Base-by-base conservation (phyloP, 352 stramenopile genomes). In the Globisporangium carolinianum region DNA sequence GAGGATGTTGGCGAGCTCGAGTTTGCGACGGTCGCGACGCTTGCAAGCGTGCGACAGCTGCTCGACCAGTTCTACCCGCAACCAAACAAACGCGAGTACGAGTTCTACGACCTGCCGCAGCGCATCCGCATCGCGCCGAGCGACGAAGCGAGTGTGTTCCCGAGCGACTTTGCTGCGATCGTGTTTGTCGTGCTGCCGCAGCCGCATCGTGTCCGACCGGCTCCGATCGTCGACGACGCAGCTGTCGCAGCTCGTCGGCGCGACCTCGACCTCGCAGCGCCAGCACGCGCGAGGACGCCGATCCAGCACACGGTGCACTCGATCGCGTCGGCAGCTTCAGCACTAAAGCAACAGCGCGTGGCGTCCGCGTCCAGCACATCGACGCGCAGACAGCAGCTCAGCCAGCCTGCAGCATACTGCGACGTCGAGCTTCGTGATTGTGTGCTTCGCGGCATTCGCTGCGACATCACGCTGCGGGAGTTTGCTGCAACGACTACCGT, bases 11-110 rank as follows among this genome's bases (percentile, higher is more conserved):
- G 67, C 6, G 35, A 32, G 12, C 55, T 75, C 45, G 68, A 72
- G 50, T 72, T 75, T 35, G 47, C 63, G 37, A 66, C 54, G 4
- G 36, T 63, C 18, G 61, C 68, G 6, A 58, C 65, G 32, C 61
- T 75, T 37, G 68, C 58, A 7, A 62, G 60, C 41, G 56, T 65
- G 48, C 61, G 65, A 2, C n/a, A 18, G 11, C 68, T 75, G 24
- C 57, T 75, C 36, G 55, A 70, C 38, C 61, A 72, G 53, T 75
- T 75, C 53, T 67, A 70, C 37, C 68, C 65, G 15, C 47, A 68
- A n/a, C 58, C 64, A 0, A 57, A 53, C 53, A 49, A 62, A 9
- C 67, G 61, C 51, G 48, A 58, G 18, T 72, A 67, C 61, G 58
- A 64, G 35, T 75, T 75, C 47, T 58, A 57, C 47, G 54, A 75